These are phyloP conservation scores for Apiospora arundinis DNA, from an alignment of 2,329 filamentous ascomycete genomes.

Conservation along the genomic window DNA sequence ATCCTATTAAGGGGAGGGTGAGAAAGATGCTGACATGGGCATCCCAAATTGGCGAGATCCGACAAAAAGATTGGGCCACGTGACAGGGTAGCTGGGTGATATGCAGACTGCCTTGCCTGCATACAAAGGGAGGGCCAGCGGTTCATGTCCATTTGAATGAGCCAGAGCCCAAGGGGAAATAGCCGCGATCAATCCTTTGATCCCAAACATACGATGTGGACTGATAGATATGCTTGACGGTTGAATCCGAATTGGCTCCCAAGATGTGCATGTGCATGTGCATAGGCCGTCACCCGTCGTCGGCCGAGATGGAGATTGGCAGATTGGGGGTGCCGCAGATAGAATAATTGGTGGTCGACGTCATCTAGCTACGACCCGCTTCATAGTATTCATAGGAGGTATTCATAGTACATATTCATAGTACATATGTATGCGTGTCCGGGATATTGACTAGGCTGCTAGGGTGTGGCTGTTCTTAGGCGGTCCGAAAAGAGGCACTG, in stretches of 20 bases:
- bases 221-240: conserved; percentile 7
- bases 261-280: not conserved
- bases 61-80: not conserved
- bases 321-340: conserved; percentile 1
- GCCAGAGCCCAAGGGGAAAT: conserved; percentile 1
- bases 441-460: not conserved
- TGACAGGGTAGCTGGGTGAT: not conserved
- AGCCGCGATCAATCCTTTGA: not conserved
- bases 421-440: not conserved
- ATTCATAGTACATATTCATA: no score
- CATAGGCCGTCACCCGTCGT: not conserved
- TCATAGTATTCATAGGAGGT: no score
- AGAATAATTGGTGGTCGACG: conserved; percentile 5
- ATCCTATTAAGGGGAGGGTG: not conserved
- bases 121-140: not conserved
- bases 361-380: conserved; percentile 10
- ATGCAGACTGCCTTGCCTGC: no score
- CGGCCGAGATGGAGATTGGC: conserved; percentile 16
- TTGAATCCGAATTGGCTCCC: not conserved
- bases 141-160: not conserved
- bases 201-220: conserved; percentile 10
- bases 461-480: not conserved
- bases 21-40: conserved; percentile 10
- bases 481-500: not conserved
- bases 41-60: not conserved